phyloP scores from a whole-genome alignment of 2,329 filamentous ascomycete species.

The Xylaria sp. region DNA sequence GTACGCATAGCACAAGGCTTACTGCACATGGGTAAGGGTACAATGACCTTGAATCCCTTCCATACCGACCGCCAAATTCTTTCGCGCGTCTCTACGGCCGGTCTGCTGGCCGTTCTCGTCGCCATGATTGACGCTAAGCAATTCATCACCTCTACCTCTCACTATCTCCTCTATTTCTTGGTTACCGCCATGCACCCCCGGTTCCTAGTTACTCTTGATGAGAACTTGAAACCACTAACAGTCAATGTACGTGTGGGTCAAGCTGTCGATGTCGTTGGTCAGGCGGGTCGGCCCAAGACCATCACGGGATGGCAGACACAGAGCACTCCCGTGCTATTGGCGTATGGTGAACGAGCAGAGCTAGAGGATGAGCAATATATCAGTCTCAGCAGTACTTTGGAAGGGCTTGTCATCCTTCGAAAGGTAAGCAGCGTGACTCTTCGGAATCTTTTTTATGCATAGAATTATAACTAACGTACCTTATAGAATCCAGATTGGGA shows the following conservation, averaged over 20 bases:
- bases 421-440: conserved; percentile 73
- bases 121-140: conserved; percentile 96
- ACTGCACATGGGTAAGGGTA: conserved; percentile 99
- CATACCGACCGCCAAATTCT: conserved; percentile 97
- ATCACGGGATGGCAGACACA: conserved; percentile 99
- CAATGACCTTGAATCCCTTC: conserved; percentile 96
- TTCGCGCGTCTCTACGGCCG: conserved; percentile 88
- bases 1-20: conserved; percentile 98
- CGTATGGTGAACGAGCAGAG: conserved; percentile 95
- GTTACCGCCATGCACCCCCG: conserved; percentile 96
- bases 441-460: neutral
- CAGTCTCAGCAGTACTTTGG: conserved; percentile 87
- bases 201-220: conserved; percentile 95
- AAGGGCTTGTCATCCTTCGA: conserved; percentile 94
- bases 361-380: conserved; percentile 98
- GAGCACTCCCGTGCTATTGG: conserved; percentile 94
- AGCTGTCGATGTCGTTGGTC: conserved; percentile 96
- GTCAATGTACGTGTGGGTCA: conserved; percentile 98
- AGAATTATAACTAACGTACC: conserved; percentile 26
- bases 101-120: conserved; percentile 88
- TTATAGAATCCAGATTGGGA: conserved; percentile 67
- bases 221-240: conserved; percentile 90
- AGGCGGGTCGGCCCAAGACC: conserved; percentile 96
- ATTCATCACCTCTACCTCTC: conserved; percentile 73
- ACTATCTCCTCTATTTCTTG: conserved; percentile 97